Evolutionary conservation across 2,329 filamentous ascomycete species (phyloP).

Genomic region (Phymatotrichopsis omnivora): DNA sequence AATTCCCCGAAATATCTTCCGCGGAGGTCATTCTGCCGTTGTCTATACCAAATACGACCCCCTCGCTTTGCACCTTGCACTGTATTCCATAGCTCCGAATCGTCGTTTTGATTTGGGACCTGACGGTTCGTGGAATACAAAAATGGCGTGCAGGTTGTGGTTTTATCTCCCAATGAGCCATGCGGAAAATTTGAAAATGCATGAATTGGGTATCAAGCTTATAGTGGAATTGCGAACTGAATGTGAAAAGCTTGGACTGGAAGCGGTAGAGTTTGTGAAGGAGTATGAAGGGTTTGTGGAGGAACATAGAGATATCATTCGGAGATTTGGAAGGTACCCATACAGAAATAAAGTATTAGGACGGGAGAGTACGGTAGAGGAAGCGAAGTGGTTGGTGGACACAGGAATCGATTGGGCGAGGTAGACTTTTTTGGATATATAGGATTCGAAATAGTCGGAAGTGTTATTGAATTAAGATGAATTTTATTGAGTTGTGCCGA

Average conservation of each 20-base stretch:
- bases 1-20: conserved; percentile 52
- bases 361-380: conserved; percentile 42
- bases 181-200: conserved; percentile 42
- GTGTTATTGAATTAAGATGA: too few species aligned
- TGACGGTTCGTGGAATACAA: conserved; percentile 13
- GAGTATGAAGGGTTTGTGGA: conserved; percentile 36
- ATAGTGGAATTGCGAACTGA: conserved; percentile 35
- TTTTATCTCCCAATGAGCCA: conserved; percentile 53
- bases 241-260: conserved; percentile 32
- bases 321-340: conserved; percentile 49
- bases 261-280: conserved; percentile 32
- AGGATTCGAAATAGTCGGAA: too few species aligned
- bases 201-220: conserved; percentile 31
- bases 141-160: conserved; percentile 41
- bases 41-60: conserved; percentile 50
- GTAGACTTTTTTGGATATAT: conserved; percentile 26
- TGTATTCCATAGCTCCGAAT: conserved; percentile 33
- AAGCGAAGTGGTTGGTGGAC: conserved; percentile 42
- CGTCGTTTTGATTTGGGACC: conserved; percentile 34
- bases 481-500: too few species aligned
- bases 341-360: conserved; percentile 47
- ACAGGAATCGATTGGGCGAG: conserved; percentile 36
- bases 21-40: conserved; percentile 39
- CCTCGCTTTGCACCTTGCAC: conserved; percentile 39
- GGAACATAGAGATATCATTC: conserved; percentile 44